Percentiles rank a stretch among this genome's conserved stretches.
Evolutionary conservation across 139 green algal genomes (phyloP).

Genomic region (Microglena sp.): DNA sequence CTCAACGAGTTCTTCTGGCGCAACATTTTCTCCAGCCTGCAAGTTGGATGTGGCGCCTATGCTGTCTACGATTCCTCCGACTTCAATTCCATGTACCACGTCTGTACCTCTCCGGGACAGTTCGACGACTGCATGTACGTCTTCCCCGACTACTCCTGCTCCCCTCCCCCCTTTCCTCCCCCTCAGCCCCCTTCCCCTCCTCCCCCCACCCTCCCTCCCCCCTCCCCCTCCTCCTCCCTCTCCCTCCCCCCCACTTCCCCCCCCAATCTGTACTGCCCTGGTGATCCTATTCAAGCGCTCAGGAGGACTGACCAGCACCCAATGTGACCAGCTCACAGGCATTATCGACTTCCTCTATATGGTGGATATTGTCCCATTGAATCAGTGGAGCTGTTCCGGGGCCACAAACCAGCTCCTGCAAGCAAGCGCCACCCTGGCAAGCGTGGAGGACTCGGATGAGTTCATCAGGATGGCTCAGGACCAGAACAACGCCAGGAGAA

Average conservation of each 20-base stretch:
- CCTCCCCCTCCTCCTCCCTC: background rate
- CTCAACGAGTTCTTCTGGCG: too few species aligned
- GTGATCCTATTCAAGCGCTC: background rate
- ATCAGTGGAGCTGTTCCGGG: background rate
- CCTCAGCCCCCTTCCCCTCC: background rate
- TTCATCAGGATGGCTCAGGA: slow-evolving; percentile 1
- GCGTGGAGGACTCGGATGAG: background rate
- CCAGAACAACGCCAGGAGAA: background rate
- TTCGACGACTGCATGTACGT: background rate
- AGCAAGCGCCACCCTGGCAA: background rate
- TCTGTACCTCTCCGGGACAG: background rate
- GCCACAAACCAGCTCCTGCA: background rate
- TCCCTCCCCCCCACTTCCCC: background rate
- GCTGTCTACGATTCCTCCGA: background rate
- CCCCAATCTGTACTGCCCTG: background rate
- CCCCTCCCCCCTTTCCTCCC: background rate
- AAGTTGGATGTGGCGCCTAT: background rate
- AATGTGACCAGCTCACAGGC: background rate
- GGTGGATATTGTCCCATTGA: background rate
- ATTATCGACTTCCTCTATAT: background rate
- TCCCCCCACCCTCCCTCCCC: background rate
- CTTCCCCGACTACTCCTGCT: background rate
- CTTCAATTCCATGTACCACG: background rate
- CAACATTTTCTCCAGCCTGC: too few species aligned
- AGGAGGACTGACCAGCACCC: background rate